Conservation (phyloP, 805 yeast genomes). For the Danielia oregonensis region DNA sequence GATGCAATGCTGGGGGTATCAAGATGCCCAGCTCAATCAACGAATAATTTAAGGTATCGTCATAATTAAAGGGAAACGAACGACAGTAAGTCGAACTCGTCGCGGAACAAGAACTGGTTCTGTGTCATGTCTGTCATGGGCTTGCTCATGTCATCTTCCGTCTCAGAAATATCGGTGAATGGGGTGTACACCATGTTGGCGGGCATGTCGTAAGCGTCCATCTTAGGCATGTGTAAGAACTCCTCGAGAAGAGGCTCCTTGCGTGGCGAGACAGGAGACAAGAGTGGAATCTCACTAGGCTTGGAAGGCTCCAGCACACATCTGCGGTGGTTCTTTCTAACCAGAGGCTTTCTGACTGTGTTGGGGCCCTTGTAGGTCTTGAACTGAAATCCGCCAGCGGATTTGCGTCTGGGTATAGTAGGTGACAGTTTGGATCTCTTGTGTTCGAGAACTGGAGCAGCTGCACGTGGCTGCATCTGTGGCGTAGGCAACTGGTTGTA, state of each 20-base stretch:
- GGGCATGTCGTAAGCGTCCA: not conserved
- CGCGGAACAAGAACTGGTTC: conserved; percentile 23
- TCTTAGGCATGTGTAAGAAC: conserved; percentile 9
- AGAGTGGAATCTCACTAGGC: not conserved
- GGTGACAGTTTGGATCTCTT: conserved; percentile 25
- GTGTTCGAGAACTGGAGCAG: conserved; percentile 2
- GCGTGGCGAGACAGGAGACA: not conserved
- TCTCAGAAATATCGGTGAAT: conserved; percentile 5
- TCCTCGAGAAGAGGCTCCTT: conserved; percentile 10
- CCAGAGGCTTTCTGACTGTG: conserved; percentile 14
- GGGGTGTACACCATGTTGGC: conserved; percentile 2
- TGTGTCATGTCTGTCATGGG: conserved; percentile 8
- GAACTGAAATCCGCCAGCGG: conserved; percentile 24
- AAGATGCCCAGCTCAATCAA: not conserved
- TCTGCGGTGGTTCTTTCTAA: conserved; percentile 17
- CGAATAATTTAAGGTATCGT: not conserved
- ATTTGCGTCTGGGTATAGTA: conserved; percentile 14
- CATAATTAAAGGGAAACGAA: conserved; percentile 6
- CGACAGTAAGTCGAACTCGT: conserved; percentile 24
- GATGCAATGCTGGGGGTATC: not conserved
- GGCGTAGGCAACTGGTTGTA: not conserved
- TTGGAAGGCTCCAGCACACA: conserved; percentile 21
- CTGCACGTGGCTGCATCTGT: conserved; percentile 1
- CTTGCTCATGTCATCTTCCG: conserved; percentile 7
- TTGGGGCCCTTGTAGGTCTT: conserved; percentile 29